phyloP scores from a whole-genome alignment of 2,329 filamentous ascomycete species.

The Allantophomopsis lycopodina region DNA sequence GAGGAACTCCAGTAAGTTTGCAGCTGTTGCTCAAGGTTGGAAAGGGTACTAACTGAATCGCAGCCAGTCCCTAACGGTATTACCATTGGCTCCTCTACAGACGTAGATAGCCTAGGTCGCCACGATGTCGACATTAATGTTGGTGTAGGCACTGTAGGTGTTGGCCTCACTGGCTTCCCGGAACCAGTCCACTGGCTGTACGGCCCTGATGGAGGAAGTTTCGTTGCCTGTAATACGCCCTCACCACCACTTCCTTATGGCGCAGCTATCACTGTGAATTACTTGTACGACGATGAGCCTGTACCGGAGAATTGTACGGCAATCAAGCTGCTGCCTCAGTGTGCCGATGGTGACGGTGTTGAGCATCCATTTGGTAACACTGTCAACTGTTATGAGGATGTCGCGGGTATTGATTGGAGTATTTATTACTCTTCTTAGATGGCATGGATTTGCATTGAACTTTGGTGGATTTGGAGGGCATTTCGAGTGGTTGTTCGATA shows the following conservation, averaged over 20 bases:
- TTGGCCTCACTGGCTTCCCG: constrained; percentile 21
- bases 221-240: constrained; percentile 26
- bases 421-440: no score
- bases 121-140: constrained; percentile 15
- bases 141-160: constrained; percentile 21
- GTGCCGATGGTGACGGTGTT: constrained; percentile 21
- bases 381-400: constrained; percentile 26
- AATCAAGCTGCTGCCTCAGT: constrained; percentile 29
- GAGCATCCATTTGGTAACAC: constrained; percentile 25
- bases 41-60: no score
- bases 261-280: constrained; percentile 18
- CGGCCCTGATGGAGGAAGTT: constrained; percentile 17
- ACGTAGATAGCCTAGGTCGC: constrained; percentile 7
- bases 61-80: constrained; percentile 22
- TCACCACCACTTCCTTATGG: constrained; percentile 24
- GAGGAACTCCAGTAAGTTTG: constrained; percentile 18
- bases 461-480: no score
- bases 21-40: no score
- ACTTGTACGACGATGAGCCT: constrained; percentile 21
- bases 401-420: constrained; percentile 23
- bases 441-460: no score
- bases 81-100: constrained; percentile 14
- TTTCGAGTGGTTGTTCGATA: no score
- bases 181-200: constrained; percentile 19
- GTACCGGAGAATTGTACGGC: constrained; percentile 26